Evolutionary conservation across 192 early-diverging fungal species (phyloP).

Genomic region (Hyaloraphidium curvatum): DNA sequence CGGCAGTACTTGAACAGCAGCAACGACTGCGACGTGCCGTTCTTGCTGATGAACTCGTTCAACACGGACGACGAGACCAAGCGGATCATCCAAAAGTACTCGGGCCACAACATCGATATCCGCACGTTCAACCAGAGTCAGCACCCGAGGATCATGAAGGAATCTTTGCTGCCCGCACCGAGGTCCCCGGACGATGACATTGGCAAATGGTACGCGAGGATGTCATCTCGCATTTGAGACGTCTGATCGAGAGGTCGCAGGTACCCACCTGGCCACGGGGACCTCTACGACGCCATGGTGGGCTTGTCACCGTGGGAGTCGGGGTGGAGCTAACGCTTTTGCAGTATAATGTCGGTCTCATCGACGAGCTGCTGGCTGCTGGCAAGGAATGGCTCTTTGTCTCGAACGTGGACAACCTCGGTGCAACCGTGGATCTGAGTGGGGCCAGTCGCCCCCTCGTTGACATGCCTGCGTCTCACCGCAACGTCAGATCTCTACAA

Average conservation of each 20-base stretch:
- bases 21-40: slow-evolving; percentile 77
- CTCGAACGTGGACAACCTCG: slow-evolving; percentile 97
- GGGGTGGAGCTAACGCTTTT: no score
- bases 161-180: slow-evolving; percentile 71
- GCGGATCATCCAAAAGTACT: slow-evolving; percentile 97
- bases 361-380: slow-evolving; percentile 78
- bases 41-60: slow-evolving; percentile 99
- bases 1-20: slow-evolving; percentile 68
- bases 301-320: no score
- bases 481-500: no score
- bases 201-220: slow-evolving; percentile 33
- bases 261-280: slow-evolving; percentile 98
- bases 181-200: slow-evolving; percentile 41
- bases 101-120: slow-evolving; percentile 72
- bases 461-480: no score
- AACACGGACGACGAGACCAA: slow-evolving; percentile 96
- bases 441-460: slow-evolving; percentile 4
- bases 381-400: slow-evolving; percentile 98
- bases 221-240: slow-evolving; percentile 16
- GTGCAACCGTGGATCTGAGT: slow-evolving; percentile 82
- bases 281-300: slow-evolving; percentile 83
- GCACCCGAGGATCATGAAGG: slow-evolving; percentile 83
- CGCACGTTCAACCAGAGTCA: slow-evolving; percentile 95
- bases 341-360: slow-evolving; percentile 82
- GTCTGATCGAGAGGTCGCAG: no score